Base-by-base conservation (phyloP, 768 basidiomycete genomes). In the Postia placenta region DNA sequence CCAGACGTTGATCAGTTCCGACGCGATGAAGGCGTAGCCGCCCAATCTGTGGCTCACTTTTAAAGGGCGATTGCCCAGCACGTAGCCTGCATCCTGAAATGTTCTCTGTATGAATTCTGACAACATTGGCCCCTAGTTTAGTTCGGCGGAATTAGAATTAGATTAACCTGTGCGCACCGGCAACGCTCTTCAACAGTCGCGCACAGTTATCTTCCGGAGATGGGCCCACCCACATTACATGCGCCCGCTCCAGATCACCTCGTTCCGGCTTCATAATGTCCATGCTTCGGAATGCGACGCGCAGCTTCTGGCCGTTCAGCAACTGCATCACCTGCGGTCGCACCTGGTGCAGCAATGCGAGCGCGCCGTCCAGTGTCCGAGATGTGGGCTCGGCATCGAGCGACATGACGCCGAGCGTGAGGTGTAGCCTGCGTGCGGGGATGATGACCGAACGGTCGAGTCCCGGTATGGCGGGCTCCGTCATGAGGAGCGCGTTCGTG, bases 401-500 rank as follows among this genome's bases (percentile, higher is more conserved):
- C 0, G 75, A 66, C 82, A 90, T 84, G 1, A 87, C 85, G 1
- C 86, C 87, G 2, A 90, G 66, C 0, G 87, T 89, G 49, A 89
- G 64, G 62, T 90, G 87, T 37, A 88, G 64, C n/a, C 85, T 63
- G 9, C 74, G 70, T 0, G 73, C 64, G 6, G 69, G 69, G 47
- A 87, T 73, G 46, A 85, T 63, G 55, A 89, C 78, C 2, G 75
- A 71, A 7, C 57, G 58, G 63, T 90, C 82, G 3, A 90, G 67
- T 0, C 87, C 87, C 0, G 64, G 54, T 20, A 72, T 68, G 5
- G 66, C 51, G 0, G 70, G 69, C 3, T 50, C 47, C 22, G 54
- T 47, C 3, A 43, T 47, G 7, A 70, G 65, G 38, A 70, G 59
- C 17, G 61, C 57, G 22, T 51, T 39, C 0, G 66, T 62, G 49